Base-by-base conservation (phyloP, 352 stramenopile species). In the Lagenidium giganteum region DNA sequence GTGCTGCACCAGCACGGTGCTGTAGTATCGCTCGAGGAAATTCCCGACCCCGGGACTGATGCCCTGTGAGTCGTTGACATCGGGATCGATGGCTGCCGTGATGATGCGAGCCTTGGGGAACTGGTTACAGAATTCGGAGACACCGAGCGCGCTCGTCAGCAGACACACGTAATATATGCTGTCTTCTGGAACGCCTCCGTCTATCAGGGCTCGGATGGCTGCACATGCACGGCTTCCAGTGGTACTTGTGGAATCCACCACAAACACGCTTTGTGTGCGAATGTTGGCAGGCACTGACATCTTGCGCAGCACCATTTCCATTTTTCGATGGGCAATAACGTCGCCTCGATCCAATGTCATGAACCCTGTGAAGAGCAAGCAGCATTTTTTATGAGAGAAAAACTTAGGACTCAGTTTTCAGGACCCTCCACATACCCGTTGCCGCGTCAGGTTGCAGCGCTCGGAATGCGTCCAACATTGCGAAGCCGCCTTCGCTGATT, bases 1-100 rank as follows among this genome's bases (percentile, higher is more conserved):
- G 29, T 49, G 27, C 30, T 46, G 53, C 18, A 57, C 28, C 11
- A 55, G 21, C 3, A 44, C 48, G 14, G 60, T 61, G 45, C 60
- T 62, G 46, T 57, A 65, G 47, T 70, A 77, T 3, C 65, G 58
- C 42, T 77, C 61, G 20, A 47, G 38, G 40, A 73, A 77, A 39
- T 53, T 55, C 9, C 66, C 62, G 13, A 77, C 20, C 14, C 66
- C 59, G 1, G 58, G 58, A 22, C 31, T 40, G 23, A 70, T 64
- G 23, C 24, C 30, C 7, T 35, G 14, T n/a, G 29, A 34, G 14
- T 29, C 37, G n/a, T 27, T 52, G 23, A 60, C 35, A n/a, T 75
- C 57, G n/a, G 61, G 36, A 9, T 76, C 65, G 28, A 76, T 65
- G 5, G 57, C 57, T 0, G 39, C 61, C 1, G 49, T 52, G 12